A percentile compares a stretch with the other conserved stretches of the same genome.
These are phyloP conservation scores for Populus hybrid DNA, from an alignment of 441 rosid genomes.

Conservation along the genomic window DNA sequence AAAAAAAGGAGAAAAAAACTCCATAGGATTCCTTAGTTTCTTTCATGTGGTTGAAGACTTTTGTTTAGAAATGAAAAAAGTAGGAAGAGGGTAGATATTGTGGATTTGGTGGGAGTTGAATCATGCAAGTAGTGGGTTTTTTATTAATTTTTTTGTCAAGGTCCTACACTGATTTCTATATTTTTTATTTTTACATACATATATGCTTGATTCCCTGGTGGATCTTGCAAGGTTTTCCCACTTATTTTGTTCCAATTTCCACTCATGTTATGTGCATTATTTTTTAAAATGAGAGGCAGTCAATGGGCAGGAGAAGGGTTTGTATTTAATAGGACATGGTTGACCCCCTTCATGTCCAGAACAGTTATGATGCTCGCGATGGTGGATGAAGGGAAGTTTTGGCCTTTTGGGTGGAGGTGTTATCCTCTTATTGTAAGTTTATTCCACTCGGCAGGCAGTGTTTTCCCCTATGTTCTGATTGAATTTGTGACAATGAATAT, in stretches of 20 bases:
- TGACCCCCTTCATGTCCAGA: background rate
- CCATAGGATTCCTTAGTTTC: constrained; percentile 29
- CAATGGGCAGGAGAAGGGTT: constrained; percentile 15
- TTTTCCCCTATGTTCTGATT: background rate
- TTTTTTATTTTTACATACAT: background rate
- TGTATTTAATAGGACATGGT: background rate
- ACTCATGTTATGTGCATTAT: constrained; percentile 14
- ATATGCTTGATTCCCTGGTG: constrained; percentile 18
- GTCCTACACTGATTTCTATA: background rate
- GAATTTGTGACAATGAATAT: background rate
- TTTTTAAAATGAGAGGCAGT: constrained; percentile 16
- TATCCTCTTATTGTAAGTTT: background rate
- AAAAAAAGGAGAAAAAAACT: background rate
- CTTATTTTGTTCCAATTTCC: constrained; percentile 29
- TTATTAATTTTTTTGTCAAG: background rate
- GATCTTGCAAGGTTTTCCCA: constrained; percentile 34
- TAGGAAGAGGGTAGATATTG: constrained; percentile 23
- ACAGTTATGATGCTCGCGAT: background rate
- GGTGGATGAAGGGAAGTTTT: too few species aligned
- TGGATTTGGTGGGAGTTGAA: constrained; percentile 60
- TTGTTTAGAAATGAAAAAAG: constrained; percentile 19
- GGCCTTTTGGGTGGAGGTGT: background rate
- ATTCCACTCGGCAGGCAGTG: background rate
- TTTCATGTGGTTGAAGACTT: constrained; percentile 7
- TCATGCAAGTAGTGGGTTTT: constrained; percentile 35